Evolutionary conservation across 805 yeast genomes (phyloP).

Genomic region (Blastobotrys terrestris): DNA sequence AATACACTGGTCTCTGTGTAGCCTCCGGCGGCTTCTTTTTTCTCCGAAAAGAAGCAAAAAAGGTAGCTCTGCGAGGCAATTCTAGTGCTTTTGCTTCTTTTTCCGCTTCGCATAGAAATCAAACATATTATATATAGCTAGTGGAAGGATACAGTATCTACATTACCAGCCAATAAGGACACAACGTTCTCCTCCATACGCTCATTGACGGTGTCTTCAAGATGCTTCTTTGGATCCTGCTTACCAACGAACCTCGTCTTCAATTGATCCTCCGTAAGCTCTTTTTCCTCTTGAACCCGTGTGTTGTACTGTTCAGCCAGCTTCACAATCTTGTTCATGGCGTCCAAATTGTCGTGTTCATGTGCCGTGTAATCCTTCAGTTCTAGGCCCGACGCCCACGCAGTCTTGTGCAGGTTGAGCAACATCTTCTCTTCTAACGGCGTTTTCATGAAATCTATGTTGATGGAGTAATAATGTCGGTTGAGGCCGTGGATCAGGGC

Average conservation of each 20-base stretch:
- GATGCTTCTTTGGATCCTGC: conserved; percentile 97
- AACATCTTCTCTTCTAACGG: conserved; percentile 90
- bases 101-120: no score
- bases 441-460: conserved; percentile 91
- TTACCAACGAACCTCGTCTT: conserved; percentile 96
- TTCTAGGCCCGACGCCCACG: conserved; percentile 90
- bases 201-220: conserved; percentile 79
- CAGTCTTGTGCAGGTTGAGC: conserved; percentile 86
- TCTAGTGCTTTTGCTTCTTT: no score
- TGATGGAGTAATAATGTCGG: conserved; percentile 92
- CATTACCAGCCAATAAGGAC: conserved; percentile 79
- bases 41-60: no score
- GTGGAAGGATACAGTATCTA: conserved; percentile 77
- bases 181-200: conserved; percentile 87
- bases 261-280: conserved; percentile 77
- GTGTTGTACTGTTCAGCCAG: conserved; percentile 85
- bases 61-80: no score
- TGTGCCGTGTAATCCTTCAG: conserved; percentile 70
- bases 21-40: no score
- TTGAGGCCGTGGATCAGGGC: conserved; percentile 95
- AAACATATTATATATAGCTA: conserved; percentile 5
- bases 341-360: conserved; percentile 67
- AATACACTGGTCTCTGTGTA: no score
- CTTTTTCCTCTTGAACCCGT: conserved; percentile 89
- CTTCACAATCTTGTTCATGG: conserved; percentile 73